Conservation (phyloP, 805 yeast genomes). For the Limtongia smithiae region DNA sequence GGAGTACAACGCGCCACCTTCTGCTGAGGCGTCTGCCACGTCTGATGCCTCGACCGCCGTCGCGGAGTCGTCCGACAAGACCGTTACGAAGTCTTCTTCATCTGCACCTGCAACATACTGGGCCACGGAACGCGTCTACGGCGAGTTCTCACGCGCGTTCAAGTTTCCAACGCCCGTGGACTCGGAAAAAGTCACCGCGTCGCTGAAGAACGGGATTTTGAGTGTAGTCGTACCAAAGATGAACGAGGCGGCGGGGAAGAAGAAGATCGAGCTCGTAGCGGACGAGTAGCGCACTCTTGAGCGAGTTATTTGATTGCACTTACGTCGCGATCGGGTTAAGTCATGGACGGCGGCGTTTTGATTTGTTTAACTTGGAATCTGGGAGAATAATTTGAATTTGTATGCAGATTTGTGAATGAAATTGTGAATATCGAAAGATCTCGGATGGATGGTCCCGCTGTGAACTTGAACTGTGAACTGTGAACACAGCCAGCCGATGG, state of each 20-base stretch:
- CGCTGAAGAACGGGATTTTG: constrained; percentile 19
- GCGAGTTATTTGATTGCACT: too few species aligned
- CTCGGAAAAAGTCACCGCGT: constrained; percentile 16
- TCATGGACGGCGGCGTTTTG: too few species aligned
- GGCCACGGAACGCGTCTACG: constrained; percentile 21
- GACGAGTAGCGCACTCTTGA: background rate
- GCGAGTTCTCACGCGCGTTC: constrained; percentile 20
- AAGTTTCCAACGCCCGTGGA: constrained; percentile 19
- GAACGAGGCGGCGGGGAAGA: background rate
- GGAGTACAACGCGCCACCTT: constrained; percentile 6
- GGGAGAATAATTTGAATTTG: too few species aligned
- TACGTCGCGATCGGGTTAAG: too few species aligned
- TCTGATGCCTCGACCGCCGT: background rate
- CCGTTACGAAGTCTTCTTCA: background rate
- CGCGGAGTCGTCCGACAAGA: background rate
- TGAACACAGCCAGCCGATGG: too few species aligned
- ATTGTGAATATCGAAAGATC: too few species aligned
- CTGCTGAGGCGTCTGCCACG: background rate
- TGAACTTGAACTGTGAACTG: too few species aligned
- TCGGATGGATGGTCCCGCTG: too few species aligned
- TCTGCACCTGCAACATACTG: constrained; percentile 4
- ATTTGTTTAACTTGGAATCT: too few species aligned
- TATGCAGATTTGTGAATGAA: too few species aligned
- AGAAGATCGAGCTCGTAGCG: constrained; percentile 2
- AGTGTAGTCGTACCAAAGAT: constrained; percentile 17